Evolutionary conservation across 2,329 filamentous ascomycete species (phyloP).

Genomic region (Lecanicillium sp.): DNA sequence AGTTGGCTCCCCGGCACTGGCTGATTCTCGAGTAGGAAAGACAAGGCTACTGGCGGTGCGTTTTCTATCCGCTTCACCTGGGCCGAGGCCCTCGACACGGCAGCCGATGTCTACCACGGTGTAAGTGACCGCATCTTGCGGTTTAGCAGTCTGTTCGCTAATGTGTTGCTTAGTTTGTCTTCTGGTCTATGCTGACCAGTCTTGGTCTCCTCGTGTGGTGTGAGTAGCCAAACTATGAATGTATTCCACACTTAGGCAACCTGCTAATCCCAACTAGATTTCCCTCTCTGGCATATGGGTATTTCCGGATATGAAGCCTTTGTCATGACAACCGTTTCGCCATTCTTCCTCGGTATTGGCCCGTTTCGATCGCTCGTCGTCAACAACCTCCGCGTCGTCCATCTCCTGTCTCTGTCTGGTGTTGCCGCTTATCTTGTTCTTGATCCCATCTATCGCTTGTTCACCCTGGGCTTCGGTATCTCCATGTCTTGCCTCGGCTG

Average conservation of each 20-base stretch:
- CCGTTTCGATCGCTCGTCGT: conserved; percentile 60
- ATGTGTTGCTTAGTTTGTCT: conserved; percentile 59
- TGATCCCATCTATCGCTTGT: conserved; percentile 67
- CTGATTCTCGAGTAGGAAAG: conserved; percentile 50
- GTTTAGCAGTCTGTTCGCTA: conserved; percentile 7
- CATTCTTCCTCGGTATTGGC: conserved; percentile 65
- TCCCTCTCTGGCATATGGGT: conserved; percentile 98
- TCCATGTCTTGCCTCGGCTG: conserved; percentile 75
- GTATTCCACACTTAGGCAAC: no score
- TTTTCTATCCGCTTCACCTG: conserved; percentile 67
- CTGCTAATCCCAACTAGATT: conserved; percentile 46
- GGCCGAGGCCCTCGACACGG: conserved; percentile 67
- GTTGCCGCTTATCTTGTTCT: conserved; percentile 71
- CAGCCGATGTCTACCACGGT: conserved; percentile 85
- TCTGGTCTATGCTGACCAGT: conserved; percentile 91
- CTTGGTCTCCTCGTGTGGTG: conserved; percentile 89
- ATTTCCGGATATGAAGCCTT: conserved; percentile 92
- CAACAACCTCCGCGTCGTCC: conserved; percentile 60
- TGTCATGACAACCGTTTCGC: conserved; percentile 77
- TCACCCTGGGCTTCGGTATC: conserved; percentile 73
- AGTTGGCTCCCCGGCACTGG: background rate
- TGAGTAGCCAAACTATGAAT: conserved; percentile 38
- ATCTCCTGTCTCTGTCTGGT: conserved; percentile 70
- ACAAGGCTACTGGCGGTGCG: conserved; percentile 61
- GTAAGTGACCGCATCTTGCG: conserved; percentile 39